Evolutionary conservation across 2,329 filamentous ascomycete genomes (phyloP).

Genomic region (Epichloe gansuensis): DNA sequence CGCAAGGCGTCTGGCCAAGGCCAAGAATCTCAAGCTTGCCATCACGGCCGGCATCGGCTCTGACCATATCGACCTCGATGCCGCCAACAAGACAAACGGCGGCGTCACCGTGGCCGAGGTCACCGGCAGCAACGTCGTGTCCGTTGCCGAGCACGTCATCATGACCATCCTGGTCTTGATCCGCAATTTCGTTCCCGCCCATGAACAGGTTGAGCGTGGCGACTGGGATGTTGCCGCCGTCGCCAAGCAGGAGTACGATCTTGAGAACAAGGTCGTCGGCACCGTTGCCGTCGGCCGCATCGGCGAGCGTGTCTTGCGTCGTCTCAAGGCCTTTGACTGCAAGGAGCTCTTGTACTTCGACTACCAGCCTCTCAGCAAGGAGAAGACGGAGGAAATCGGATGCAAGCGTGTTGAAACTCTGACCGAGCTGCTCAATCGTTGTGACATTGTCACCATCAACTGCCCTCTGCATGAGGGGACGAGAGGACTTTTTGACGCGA

Average conservation of each 20-base stretch:
- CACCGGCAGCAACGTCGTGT: constrained; percentile 95
- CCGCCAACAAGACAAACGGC: constrained; percentile 96
- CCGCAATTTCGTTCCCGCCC: constrained; percentile 96
- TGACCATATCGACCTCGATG: constrained; percentile 94
- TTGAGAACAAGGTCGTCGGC: constrained; percentile 94
- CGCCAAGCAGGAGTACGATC: constrained; percentile 96
- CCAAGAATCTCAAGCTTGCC: constrained; percentile 97
- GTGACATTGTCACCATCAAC: constrained; percentile 98
- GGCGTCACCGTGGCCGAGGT: constrained; percentile 96
- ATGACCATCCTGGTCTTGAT: constrained; percentile 96
- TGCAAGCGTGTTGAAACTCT: constrained; percentile 77
- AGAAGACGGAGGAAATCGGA: constrained; percentile 91
- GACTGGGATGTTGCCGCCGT: constrained; percentile 94
- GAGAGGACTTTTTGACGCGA: constrained; percentile 93
- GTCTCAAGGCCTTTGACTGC: constrained; percentile 96
- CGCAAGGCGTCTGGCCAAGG: constrained; percentile 88
- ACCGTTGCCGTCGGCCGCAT: constrained; percentile 97
- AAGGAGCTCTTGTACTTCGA: constrained; percentile 99
- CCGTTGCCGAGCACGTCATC: constrained; percentile 95
- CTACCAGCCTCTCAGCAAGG: constrained; percentile 83
- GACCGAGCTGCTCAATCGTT: constrained; percentile 88
- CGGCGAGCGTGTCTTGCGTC: constrained; percentile 90
- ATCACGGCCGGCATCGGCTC: constrained; percentile 96
- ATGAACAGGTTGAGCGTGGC: constrained; percentile 79
- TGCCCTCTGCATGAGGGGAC: constrained; percentile 99